phyloP scores from a whole-genome alignment of 805 yeast genomes.

The Ogataea nakhonphanomensis region DNA sequence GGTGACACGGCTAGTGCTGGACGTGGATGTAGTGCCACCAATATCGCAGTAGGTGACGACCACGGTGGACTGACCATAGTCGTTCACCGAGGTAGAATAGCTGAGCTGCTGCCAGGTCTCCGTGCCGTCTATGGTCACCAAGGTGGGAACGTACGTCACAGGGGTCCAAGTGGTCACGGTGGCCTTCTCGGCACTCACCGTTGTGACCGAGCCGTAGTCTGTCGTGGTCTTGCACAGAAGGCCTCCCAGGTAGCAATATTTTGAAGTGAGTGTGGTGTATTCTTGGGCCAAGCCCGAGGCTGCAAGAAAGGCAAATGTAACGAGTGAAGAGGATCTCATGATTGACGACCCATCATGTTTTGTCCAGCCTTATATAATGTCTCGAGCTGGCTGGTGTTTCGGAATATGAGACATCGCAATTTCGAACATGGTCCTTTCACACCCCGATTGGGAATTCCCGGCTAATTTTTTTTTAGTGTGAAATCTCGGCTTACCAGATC shows the following conservation, averaged over 20 bases:
- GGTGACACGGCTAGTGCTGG: slow-evolving; percentile 9
- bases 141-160: slow-evolving; percentile 18
- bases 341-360: slow-evolving; percentile 5
- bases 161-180: slow-evolving; percentile 11
- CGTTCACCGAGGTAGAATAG: slow-evolving; percentile 14
- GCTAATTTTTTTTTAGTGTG: slow-evolving; percentile 1
- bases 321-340: slow-evolving; percentile 2
- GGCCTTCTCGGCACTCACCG: slow-evolving; percentile 9
- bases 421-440: slow-evolving; percentile 4
- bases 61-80: slow-evolving; percentile 17
- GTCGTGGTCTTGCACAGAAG: slow-evolving; percentile 21
- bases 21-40: slow-evolving; percentile 13
- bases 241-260: slow-evolving; percentile 17
- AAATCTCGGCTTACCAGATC: slow-evolving; percentile 10
- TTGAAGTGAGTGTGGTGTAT: slow-evolving; percentile 17
- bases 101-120: slow-evolving; percentile 22
- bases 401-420: slow-evolving; percentile 7
- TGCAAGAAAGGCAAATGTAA: slow-evolving; percentile 3
- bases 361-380: slow-evolving; percentile 2
- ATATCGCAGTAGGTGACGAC: slow-evolving; percentile 27
- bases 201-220: slow-evolving; percentile 14
- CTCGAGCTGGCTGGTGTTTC: slow-evolving; percentile 3
- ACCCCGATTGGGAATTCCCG: slow-evolving; percentile 7
- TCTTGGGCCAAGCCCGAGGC: slow-evolving; percentile 13
- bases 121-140: slow-evolving; percentile 18